phyloP scores from a whole-genome alignment of 768 basidiomycete species.

The Mycena belliarum region DNA sequence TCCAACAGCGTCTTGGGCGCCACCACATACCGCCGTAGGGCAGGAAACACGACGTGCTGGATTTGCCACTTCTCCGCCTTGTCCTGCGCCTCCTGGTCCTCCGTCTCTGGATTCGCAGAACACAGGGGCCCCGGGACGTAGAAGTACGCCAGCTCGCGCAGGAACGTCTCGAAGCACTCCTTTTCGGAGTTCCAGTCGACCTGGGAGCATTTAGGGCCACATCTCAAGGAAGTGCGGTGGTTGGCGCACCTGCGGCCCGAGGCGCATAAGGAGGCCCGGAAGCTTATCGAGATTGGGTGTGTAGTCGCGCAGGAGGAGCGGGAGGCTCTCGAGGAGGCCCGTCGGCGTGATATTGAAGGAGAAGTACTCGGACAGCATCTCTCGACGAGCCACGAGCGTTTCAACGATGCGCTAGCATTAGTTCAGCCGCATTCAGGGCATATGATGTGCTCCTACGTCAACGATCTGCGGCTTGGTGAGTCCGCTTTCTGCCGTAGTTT shows the following conservation, averaged over 20 bases:
- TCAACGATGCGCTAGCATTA: constrained; percentile 59
- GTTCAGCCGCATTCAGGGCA: not conserved
- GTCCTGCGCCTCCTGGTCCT: constrained; percentile 41
- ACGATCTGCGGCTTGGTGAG: constrained; percentile 65
- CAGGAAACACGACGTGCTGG: constrained; percentile 88
- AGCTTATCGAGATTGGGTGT: constrained; percentile 90
- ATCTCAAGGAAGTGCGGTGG: not conserved
- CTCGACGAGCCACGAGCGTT: constrained; percentile 60
- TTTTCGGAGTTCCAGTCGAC: constrained; percentile 87
- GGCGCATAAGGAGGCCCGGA: constrained; percentile 85
- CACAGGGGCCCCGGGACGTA: constrained; percentile 68
- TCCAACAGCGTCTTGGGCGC: constrained; percentile 70
- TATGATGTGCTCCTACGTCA: constrained; percentile 52
- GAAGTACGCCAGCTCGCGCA: constrained; percentile 90
- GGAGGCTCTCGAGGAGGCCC: constrained; percentile 75
- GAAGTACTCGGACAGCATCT: constrained; percentile 94
- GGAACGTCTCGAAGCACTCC: constrained; percentile 83
- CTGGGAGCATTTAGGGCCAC: constrained; percentile 39
- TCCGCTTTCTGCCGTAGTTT: constrained; percentile 53
- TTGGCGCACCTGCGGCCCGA: constrained; percentile 77
- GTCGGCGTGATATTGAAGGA: constrained; percentile 66
- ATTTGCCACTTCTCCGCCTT: constrained; percentile 82
- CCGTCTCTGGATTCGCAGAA: constrained; percentile 23
- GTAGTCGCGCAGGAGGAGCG: constrained; percentile 82
- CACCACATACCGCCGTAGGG: constrained; percentile 73